Conservation (phyloP, 2,329 filamentous ascomycete genomes). For the Aspergillus udagawae region DNA sequence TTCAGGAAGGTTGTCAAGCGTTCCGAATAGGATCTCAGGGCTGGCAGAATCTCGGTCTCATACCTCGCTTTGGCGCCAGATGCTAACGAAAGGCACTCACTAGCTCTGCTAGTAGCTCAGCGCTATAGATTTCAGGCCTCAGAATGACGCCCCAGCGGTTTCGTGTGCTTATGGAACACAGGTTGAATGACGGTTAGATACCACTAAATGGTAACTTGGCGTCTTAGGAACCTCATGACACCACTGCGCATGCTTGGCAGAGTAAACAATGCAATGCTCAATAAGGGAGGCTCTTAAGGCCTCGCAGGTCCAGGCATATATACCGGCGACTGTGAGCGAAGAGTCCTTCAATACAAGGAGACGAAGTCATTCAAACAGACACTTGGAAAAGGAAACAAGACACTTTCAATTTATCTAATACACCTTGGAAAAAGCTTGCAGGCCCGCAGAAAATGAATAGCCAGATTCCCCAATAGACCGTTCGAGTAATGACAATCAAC, state of each 20-base stretch:
- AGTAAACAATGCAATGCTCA: not conserved
- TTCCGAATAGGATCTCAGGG: no score
- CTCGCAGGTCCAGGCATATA: not conserved
- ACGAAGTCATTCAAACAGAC: not conserved
- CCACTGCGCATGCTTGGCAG: not conserved
- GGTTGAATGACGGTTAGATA: not conserved
- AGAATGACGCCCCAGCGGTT: no score
- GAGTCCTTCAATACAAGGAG: not conserved
- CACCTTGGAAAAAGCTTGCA: conserved; percentile 19
- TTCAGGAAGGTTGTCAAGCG: no score
- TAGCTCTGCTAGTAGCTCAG: no score
- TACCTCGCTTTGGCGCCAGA: no score
- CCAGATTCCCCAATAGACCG: conserved; percentile 17
- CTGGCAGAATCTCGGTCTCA: no score
- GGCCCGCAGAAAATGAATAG: conserved; percentile 6
- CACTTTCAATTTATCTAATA: conserved; percentile 25
- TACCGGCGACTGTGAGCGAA: not conserved
- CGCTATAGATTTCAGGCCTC: no score
- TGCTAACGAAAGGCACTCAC: no score
- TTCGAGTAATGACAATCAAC: conserved; percentile 8
- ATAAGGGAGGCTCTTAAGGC: not conserved
- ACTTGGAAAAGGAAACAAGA: conserved; percentile 1
- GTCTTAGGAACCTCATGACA: not conserved
- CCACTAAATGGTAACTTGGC: not conserved
- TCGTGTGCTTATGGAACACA: no score